Conservation (phyloP, 768 basidiomycete species). For the Pleurotus tuoliensis region DNA sequence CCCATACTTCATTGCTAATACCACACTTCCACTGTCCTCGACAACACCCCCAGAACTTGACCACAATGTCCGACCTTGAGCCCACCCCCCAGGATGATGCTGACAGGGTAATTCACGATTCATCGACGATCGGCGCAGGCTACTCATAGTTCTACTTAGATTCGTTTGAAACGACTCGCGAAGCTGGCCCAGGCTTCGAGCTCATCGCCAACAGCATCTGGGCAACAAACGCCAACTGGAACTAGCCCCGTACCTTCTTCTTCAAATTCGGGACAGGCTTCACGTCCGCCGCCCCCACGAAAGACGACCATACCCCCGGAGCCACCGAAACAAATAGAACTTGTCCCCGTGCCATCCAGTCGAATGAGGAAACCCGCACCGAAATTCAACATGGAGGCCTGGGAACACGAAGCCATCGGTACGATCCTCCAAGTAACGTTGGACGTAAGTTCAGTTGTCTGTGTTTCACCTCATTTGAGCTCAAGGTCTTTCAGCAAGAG, state of each 20-base stretch:
- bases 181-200: slow-evolving; percentile 56
- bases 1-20: too few species aligned
- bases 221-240: slow-evolving; percentile 23
- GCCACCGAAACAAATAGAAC: slow-evolving; percentile 25
- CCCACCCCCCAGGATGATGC: slow-evolving; percentile 71
- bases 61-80: slow-evolving; percentile 35
- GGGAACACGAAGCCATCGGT: slow-evolving; percentile 73
- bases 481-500: slow-evolving; percentile 39
- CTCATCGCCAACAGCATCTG: slow-evolving; percentile 32
- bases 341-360: slow-evolving; percentile 38
- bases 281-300: slow-evolving; percentile 23
- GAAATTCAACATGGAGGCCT: slow-evolving; percentile 53
- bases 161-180: slow-evolving; percentile 87
- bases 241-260: slow-evolving; percentile 15
- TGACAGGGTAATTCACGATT: slow-evolving; percentile 54
- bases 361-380: slow-evolving; percentile 32
- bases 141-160: slow-evolving; percentile 43
- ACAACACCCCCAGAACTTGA: neutral
- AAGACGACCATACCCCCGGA: slow-evolving; percentile 33
- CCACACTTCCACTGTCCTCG: too few species aligned
- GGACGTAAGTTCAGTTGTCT: slow-evolving; percentile 45
- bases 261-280: slow-evolving; percentile 10
- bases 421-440: slow-evolving; percentile 76
- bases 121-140: neutral
- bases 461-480: slow-evolving; percentile 11